phyloP scores from a whole-genome alignment of 768 basidiomycete species.

The Collybia sordida region DNA sequence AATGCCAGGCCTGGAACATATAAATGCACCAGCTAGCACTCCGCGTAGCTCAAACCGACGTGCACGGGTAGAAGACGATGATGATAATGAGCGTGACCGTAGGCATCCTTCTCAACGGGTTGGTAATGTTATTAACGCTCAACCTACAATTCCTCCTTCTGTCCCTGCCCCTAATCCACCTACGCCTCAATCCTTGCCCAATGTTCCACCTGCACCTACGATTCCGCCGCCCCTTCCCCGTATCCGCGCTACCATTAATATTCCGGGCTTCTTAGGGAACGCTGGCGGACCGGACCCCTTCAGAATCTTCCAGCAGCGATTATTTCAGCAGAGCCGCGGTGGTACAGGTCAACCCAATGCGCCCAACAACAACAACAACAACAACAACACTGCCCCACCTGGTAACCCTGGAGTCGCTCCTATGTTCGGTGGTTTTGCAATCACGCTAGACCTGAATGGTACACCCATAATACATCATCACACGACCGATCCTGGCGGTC shows the following conservation, averaged over 20 bases:
- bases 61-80: conserved; percentile 60
- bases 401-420: background rate
- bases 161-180: conserved; percentile 8
- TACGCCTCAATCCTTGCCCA: background rate
- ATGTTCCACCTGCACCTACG: background rate
- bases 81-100: conserved; percentile 58
- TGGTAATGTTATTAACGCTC: conserved; percentile 19
- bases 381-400: conserved; percentile 1
- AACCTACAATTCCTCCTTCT: conserved; percentile 15
- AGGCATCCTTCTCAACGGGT: conserved; percentile 65
- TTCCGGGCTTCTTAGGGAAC: conserved; percentile 3
- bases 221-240: background rate
- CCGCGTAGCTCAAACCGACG: conserved; percentile 37
- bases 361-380: background rate
- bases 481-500: conserved; percentile 9
- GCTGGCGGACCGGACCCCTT: background rate
- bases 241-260: background rate
- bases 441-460: conserved; percentile 18
- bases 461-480: conserved; percentile 11
- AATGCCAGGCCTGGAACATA: conserved; percentile 29
- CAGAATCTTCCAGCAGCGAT: background rate
- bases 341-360: background rate
- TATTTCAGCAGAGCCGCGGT: background rate
- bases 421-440: conserved; percentile 18
- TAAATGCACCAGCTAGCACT: conserved; percentile 7